Evolutionary conservation across 495 filamentous ascomycete species (phyloP), one percentile per base, ranked within the genome.

Genomic region (Penicillium canariense): DNA sequence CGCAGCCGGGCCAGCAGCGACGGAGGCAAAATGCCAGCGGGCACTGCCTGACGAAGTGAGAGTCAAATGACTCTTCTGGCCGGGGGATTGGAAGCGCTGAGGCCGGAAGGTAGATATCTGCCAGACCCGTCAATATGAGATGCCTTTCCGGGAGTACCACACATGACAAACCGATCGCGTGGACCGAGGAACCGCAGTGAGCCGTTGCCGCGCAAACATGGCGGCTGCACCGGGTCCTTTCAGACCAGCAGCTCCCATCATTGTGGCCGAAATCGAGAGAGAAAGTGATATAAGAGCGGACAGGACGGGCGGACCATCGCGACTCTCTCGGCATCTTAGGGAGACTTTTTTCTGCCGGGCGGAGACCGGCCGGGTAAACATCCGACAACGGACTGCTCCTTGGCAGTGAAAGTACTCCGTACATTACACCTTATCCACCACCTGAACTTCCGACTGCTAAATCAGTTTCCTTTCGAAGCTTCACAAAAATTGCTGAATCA

Each of bases 271-370:
- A 8, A 48, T 31, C 28, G 44, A 59, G 27, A 49, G 25, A 35
- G 26, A 45, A 52, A 46, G 28, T 47, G 49, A 30, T 34, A 43
- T 34, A 60, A 43, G 47, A 51, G 38, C 52, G 48, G 50, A 57
- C 49, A 57, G 23, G 52, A n/a, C 42, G 48, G 55, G 55, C 43
- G 43, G 43, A 31, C 43, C n/a, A 57, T 34, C 28, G 44, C 52
- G 59, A 60, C 56, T 47, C 51, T 56, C 26, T 53, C 53, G 52
- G 35, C 25, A 23, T 46, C 40, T 54, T 47, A 52, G 59, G 58
- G 53, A 58, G 59, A 61, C 66, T 69, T 66, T 67, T 64, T 74
- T 74, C 69, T 75, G 72, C 72, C 72, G 65, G 68, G 70, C 66
- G 70, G 69, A 53, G 54, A 56, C 27, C 36, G 15, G 12, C 9